These are phyloP conservation scores for Lichina pygmaea DNA, from an alignment of 495 filamentous ascomycete genomes.

Conservation along the genomic window DNA sequence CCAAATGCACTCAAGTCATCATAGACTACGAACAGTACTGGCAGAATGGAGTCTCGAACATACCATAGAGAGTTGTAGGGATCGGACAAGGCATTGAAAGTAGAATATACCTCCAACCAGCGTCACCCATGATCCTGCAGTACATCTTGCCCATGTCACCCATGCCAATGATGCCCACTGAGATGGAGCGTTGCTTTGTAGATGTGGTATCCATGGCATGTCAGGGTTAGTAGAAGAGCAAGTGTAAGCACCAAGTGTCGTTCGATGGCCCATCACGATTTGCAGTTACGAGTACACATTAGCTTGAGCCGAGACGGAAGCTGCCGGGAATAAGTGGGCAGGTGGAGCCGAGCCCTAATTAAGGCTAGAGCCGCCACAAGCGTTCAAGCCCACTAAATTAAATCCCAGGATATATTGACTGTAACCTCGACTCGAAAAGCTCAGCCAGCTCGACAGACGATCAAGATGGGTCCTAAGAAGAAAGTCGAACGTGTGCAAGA, in stretches of 20 bases:
- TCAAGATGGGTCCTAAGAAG: constrained; percentile 59
- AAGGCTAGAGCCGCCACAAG: too few species aligned
- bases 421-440: too few species aligned
- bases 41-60: background rate
- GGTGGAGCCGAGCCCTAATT: too few species aligned
- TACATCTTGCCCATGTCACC: constrained; percentile 99
- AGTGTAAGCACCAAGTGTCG: too few species aligned
- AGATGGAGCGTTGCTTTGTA: constrained; percentile 9
- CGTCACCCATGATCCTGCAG: constrained; percentile 54
- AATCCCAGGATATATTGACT: too few species aligned
- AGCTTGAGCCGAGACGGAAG: too few species aligned
- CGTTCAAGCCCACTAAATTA: too few species aligned
- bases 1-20: constrained; percentile 99
- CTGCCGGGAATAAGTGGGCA: too few species aligned
- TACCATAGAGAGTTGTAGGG: background rate
- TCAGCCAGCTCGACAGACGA: background rate
- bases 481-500: constrained; percentile 58
- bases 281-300: too few species aligned
- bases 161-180: constrained; percentile 90
- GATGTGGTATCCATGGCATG: background rate
- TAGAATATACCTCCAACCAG: constrained; percentile 71
- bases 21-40: constrained; percentile 18
- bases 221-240: background rate
- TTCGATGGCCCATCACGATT: too few species aligned
- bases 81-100: background rate